Evolutionary conservation across 2,329 filamentous ascomycete genomes (phyloP).

Genomic region (Scedosporium apiospermum): DNA sequence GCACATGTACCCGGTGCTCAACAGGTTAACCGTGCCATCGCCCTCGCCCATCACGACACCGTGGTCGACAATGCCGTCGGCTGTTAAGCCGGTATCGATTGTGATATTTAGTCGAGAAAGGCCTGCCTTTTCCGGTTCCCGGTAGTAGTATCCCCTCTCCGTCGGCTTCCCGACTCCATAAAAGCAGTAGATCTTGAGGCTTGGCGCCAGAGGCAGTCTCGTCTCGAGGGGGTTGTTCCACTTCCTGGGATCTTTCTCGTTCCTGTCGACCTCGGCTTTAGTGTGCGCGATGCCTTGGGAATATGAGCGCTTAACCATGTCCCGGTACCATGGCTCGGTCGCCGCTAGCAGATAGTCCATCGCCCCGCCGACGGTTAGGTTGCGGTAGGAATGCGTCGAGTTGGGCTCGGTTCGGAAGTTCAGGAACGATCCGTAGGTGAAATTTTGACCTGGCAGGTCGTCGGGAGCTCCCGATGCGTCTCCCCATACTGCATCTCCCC

Average conservation of each 20-base stretch:
- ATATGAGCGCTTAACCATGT: constrained; percentile 65
- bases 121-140: constrained; percentile 52
- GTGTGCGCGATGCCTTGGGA: constrained; percentile 84
- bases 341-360: constrained; percentile 69
- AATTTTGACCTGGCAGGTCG: constrained; percentile 62
- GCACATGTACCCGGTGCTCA: constrained; percentile 95
- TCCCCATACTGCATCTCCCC: constrained; percentile 92
- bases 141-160: constrained; percentile 88
- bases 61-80: constrained; percentile 56
- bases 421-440: constrained; percentile 71
- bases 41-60: constrained; percentile 95
- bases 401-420: constrained; percentile 67
- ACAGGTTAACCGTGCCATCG: constrained; percentile 88
- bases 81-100: constrained; percentile 56
- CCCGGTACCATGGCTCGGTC: constrained; percentile 76
- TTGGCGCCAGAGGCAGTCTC: constrained; percentile 75
- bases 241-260: constrained; percentile 66
- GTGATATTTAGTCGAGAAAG: constrained; percentile 64
- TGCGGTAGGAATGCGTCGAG: constrained; percentile 54
- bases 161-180: constrained; percentile 93
- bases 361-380: constrained; percentile 73
- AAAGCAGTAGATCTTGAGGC: constrained; percentile 93
- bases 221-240: constrained; percentile 96
- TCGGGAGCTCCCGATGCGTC: constrained; percentile 82
- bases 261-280: constrained; percentile 67